A percentile compares a stretch with the other conserved stretches of the same genome.
phyloP scores from a whole-genome alignment of 129 eudicot species.

The Escallonia rubra region DNA sequence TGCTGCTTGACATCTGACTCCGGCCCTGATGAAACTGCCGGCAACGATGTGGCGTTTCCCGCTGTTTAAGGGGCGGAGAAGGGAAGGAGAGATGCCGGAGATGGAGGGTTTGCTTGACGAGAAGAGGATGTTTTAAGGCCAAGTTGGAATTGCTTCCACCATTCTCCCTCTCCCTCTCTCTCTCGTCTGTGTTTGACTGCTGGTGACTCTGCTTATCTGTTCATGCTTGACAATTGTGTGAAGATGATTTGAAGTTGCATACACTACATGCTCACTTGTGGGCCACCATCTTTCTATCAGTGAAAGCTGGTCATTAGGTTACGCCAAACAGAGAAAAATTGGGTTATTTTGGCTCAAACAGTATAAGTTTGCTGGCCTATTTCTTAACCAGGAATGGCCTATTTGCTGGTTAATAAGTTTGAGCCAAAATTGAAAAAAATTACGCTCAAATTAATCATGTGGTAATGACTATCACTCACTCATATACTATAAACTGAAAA shows the following conservation, averaged over 20 bases:
- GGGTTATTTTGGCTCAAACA: too few relatives aligned
- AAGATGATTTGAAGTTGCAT: conserved; percentile 4
- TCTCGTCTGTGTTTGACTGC: not conserved
- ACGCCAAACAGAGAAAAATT: too few relatives aligned
- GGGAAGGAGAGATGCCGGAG: conserved; percentile 23
- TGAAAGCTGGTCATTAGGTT: too few relatives aligned
- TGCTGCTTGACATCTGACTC: conserved; percentile 33
- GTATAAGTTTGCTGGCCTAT: too few relatives aligned
- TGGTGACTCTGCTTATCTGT: conserved; percentile 29
- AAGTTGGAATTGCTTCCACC: conserved; percentile 42
- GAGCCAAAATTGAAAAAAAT: too few relatives aligned
- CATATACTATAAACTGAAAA: too few relatives aligned
- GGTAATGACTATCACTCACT: too few relatives aligned
- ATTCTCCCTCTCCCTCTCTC: conserved; percentile 13
- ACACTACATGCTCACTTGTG: too few relatives aligned
- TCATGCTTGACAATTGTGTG: conserved; percentile 31
- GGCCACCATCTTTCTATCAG: too few relatives aligned
- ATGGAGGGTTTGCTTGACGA: conserved; percentile 38
- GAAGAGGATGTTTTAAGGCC: conserved; percentile 29
- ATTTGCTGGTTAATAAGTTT: not conserved
- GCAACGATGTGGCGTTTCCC: conserved; percentile 10
- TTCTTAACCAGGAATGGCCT: too few relatives aligned
- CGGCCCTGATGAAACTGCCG: not conserved
- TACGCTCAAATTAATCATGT: too few relatives aligned
- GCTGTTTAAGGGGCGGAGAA: conserved; percentile 24